A percentile compares a stretch with the other conserved stretches of the same genome.
These are phyloP conservation scores for Trametes polyzona DNA, from an alignment of 1,284 basidiomycete genomes.

Conservation along the genomic window DNA sequence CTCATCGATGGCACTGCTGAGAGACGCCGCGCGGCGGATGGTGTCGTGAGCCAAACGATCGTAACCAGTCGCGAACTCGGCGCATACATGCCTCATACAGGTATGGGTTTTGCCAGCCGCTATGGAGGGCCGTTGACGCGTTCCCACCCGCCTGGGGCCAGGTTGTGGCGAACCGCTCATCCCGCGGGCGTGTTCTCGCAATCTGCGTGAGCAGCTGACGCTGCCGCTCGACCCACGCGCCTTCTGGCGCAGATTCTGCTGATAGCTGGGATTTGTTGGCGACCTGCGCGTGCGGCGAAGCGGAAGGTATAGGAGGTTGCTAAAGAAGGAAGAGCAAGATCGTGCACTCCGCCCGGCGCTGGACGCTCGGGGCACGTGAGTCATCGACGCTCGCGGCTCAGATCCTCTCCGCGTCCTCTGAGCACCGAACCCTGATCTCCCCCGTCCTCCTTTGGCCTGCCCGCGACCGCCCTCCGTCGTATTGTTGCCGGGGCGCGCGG, in stretches of 20 bases:
- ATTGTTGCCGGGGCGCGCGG: slow-evolving; percentile 13
- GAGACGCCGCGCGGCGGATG: slow-evolving; percentile 7
- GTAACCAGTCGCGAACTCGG: slow-evolving; percentile 2
- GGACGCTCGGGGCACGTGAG: slow-evolving; percentile 18
- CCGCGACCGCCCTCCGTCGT: slow-evolving; percentile 6
- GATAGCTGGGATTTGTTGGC: slow-evolving; percentile 4
- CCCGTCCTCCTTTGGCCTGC: slow-evolving; percentile 10
- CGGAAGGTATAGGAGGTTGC: not conserved
- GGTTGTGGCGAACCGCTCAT: slow-evolving; percentile 12
- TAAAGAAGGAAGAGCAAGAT: slow-evolving; percentile 21
- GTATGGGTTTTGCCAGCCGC: slow-evolving; percentile 12
- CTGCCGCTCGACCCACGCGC: not conserved
- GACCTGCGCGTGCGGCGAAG: not conserved
- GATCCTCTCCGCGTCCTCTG: slow-evolving; percentile 19
- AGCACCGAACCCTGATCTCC: slow-evolving; percentile 21
- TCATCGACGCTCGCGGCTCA: slow-evolving; percentile 21
- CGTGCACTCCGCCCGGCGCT: slow-evolving; percentile 12
- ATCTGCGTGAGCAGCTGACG: slow-evolving; percentile 13
- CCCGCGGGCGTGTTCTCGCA: slow-evolving; percentile 11
- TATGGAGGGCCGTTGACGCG: slow-evolving; percentile 8
- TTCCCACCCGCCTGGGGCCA: slow-evolving; percentile 14
- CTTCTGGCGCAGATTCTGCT: not conserved
- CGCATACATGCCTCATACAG: slow-evolving; percentile 22
- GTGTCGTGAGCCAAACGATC: slow-evolving; percentile 4
- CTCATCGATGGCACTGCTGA: slow-evolving; percentile 23